A percentile compares a stretch with the other conserved stretches of the same genome.
phyloP scores from a whole-genome alignment of 2,329 filamentous ascomycete genomes.

The Penicillium sp. region DNA sequence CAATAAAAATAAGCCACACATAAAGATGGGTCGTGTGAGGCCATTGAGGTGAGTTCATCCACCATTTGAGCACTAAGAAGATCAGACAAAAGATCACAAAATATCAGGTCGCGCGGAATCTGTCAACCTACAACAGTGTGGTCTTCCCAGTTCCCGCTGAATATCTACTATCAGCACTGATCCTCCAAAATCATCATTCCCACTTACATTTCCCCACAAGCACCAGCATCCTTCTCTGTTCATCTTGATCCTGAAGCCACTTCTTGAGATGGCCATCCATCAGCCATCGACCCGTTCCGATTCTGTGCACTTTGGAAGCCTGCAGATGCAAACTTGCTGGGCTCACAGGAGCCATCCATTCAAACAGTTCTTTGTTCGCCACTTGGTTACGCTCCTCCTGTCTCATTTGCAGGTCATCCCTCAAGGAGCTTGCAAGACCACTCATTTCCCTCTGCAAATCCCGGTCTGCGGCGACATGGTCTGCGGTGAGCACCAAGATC shows the following conservation, averaged over 20 bases:
- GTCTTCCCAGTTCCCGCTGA: conserved; percentile 22
- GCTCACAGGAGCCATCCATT: conserved; percentile 22
- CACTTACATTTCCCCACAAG: conserved; percentile 22
- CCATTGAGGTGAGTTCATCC: conserved; percentile 11
- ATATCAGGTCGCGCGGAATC: no score
- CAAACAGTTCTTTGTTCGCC: conserved; percentile 12
- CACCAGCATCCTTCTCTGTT: conserved; percentile 8
- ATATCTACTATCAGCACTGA: neutral
- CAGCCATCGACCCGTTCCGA: conserved; percentile 19
- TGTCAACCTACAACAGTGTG: conserved; percentile 22
- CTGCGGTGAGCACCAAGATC: conserved; percentile 22
- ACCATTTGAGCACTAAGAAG: conserved; percentile 16
- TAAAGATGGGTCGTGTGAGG: conserved; percentile 6
- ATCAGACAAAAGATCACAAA: conserved; percentile 6
- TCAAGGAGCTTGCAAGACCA: conserved; percentile 11
- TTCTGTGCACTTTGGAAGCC: conserved; percentile 10
- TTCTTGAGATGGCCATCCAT: conserved; percentile 12
- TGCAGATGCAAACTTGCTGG: conserved; percentile 16
- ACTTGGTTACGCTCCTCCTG: conserved; percentile 12
- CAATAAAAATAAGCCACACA: conserved; percentile 22
- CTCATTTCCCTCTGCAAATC: conserved; percentile 18
- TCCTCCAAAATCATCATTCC: neutral
- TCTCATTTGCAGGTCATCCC: conserved; percentile 17
- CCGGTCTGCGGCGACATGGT: conserved; percentile 13
- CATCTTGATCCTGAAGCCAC: conserved; percentile 8